Evolutionary conservation across 495 filamentous ascomycete genomes (phyloP), one percentile per base, ranked within the genome.

Genomic region (Cercophora scortea): DNA sequence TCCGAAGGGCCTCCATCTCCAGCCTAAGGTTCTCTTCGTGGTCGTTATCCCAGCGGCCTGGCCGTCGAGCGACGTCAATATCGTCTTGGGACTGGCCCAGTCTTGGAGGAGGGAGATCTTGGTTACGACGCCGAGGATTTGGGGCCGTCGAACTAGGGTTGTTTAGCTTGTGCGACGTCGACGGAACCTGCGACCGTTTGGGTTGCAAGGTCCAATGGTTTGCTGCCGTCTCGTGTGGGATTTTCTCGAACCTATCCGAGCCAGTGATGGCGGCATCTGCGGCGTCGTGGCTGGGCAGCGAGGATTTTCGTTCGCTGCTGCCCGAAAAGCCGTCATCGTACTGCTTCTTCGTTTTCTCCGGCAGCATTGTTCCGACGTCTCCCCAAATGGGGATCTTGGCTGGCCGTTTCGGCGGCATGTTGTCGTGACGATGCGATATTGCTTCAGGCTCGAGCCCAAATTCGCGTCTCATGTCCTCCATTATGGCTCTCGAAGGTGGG

Each of bases 391-490:
- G 54, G 10, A 52, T 18, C 51, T 61, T 57, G 0, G 52, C 58
- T 10, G 51, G 54, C 25, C 52, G 51, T 36, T 25, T 35, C 0
- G 52, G 51, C 4, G 54, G 58, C 15, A 12, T 45, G 38, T 10
- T 33, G 13, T 56, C 53, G 12, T 52, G 18, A 9, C 17, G 25
- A 13, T 49, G 48, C 2, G 32, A 9, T 36, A 42, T 12, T 1
- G 36, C 3, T 11, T 11, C 5, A 1, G 51, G n/a, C 19, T 52
- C 51, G 36, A 39, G 48, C 12, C 48, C 35, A 35, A 52, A 52
- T 7, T 25, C 58, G 8, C 32, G 44, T 36, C 39, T 50, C 33
- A 49, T 19, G 18, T 57, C 48, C 16, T 61, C 58, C 58, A 61
- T 61, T 40, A 40, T 9, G 36, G 16, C 48, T 17, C 8, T 10